These are phyloP conservation scores for Vigna nakashimae DNA, from an alignment of 306 rosid species.

Conservation along the genomic window DNA sequence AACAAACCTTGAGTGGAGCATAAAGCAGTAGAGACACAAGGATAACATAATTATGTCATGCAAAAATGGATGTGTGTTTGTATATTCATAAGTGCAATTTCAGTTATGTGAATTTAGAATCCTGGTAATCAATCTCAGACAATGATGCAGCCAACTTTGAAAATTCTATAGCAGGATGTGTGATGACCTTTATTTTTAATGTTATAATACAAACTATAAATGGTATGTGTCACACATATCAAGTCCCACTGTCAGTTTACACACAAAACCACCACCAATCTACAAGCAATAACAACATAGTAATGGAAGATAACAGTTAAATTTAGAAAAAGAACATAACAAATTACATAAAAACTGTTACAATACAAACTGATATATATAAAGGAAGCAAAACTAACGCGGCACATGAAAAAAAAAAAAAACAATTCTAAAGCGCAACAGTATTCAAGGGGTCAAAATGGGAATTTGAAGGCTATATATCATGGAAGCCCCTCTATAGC, in stretches of 20 bases:
- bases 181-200: background rate
- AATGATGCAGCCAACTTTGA: background rate
- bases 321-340: background rate
- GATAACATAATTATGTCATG: background rate
- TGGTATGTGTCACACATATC: background rate
- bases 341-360: background rate
- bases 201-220: background rate
- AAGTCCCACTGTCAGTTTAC: background rate
- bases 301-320: background rate
- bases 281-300: background rate
- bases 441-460: background rate
- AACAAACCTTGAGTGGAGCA: background rate
- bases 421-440: background rate
- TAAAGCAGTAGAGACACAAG: slow-evolving; percentile 14
- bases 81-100: slow-evolving; percentile 11
- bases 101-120: slow-evolving; percentile 1
- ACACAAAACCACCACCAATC: background rate
- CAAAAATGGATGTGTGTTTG: background rate
- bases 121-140: background rate
- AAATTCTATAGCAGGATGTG: background rate
- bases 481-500: background rate
- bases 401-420: background rate
- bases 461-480: background rate
- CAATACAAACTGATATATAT: background rate
- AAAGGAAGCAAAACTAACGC: background rate